Evolutionary conservation across 2,329 filamentous ascomycete species (phyloP), one percentile per base, ranked within the genome.

Genomic region (Coleophoma cylindrospora): DNA sequence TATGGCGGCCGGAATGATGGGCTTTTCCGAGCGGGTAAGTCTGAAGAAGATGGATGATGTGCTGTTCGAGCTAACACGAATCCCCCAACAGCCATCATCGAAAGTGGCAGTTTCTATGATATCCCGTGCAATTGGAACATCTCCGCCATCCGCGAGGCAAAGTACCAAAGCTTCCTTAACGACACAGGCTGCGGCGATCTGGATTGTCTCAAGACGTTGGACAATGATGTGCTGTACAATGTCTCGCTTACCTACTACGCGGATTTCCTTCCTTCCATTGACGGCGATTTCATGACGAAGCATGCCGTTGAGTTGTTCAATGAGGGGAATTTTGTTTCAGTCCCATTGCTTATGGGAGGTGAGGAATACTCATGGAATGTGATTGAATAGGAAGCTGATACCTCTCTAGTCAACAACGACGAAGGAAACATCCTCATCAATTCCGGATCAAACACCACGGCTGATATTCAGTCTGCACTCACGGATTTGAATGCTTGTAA

Each of bases 381-480:
- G 12, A 38, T 17, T 38, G 36, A 14, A n/a, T 14, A 38, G 36
- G 6, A 7, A 38, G 11, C 36, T 38, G 36, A 38, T 38, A 7
- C 12, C 2, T 38, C 14, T 49, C 58, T 11, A 7, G 76, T 76
- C 40, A 87, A 86, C 63, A 77, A 76, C 1, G 84, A 87, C 56
- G 85, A 89, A 62, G 84, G 81, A 4, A 75, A 75, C 0, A 68
- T 70, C 1, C 84, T 84, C 57, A 75, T 71, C 1, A 72, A 73
- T 13, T 61, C 53, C 5, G 76, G 74, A 13, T 74, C 84, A 53
- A 75, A 83, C 60, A 79, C 74, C 75, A 74, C 2, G 70, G 67
- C 6, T 70, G 81, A 46, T 78, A 83, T 36, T 12, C 17, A 12
- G 33, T 14, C 12, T 12, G 19, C 11, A 21, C 17, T 43, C 13